Evolutionary conservation across 768 basidiomycete genomes (phyloP), one percentile per base, ranked within the genome.

Genomic region (Hericium alpestre): DNA sequence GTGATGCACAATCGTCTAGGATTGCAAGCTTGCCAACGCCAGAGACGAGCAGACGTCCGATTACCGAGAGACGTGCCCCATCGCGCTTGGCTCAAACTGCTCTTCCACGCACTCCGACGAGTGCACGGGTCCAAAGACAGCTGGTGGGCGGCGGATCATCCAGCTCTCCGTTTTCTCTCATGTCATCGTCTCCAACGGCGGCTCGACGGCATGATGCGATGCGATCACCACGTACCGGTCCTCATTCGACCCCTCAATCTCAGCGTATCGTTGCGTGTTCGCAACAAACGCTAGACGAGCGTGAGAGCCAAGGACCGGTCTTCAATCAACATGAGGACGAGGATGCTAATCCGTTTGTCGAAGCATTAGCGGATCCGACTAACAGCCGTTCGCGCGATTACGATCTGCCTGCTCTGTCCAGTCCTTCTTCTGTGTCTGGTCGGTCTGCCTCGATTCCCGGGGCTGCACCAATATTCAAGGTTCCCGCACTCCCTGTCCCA

Each of bases 401-500:
- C 1, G 37, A 39, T 10, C 48, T 50, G 9, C 56, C 56, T 51
- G 20, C 20, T 11, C 27, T 50, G 27, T 39, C 56, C 23, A 51
- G 49, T 37, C 49, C 49, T 10, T 13, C 39, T 15, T 51, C 18
- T 37, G 16, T 13, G 6, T 51, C 38, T n/a, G n/a, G 27, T 3
- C 15, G 27, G 23, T 51, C 50, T 7, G 48, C 22, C 38, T 46
- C 49, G 12, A 32, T 25, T 23, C 46, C 48, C 1, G 13, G 12
- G 8, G 9, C 38, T 8, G 56, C 39, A 13, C 41, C n/a, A 27
- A 18, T 27, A 12, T 58, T 58, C 53, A 58, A 58, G 39, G 40
- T 58, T 4, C 57, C 57, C 8, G 39, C 27, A 12, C 57, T 58
- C 37, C 57, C 57, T 53, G n/a, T 51, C 10, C 37, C 9, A 32